Conservation (phyloP, 148 eudicot genomes). For the Mesembryanthemum crystallinum region DNA sequence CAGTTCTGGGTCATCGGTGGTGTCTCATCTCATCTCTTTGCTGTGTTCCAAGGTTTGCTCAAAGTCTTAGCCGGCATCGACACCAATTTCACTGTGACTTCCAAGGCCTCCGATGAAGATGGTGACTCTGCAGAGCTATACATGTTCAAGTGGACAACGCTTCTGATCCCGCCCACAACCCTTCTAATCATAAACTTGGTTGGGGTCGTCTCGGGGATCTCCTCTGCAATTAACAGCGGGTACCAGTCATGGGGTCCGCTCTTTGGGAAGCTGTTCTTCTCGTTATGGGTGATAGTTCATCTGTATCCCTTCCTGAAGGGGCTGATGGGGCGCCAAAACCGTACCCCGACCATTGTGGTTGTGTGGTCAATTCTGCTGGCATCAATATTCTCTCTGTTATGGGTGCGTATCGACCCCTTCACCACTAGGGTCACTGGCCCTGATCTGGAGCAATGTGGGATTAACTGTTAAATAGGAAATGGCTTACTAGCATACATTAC, state of each 20-base stretch:
- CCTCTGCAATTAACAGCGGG: constrained; percentile 71
- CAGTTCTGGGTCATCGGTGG: constrained; percentile 92
- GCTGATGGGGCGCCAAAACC: constrained; percentile 73
- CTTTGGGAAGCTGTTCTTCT: constrained; percentile 73
- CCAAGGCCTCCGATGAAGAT: constrained; percentile 70
- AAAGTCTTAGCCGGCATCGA: constrained; percentile 75
- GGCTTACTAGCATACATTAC: not conserved
- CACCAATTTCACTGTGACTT: constrained; percentile 78
- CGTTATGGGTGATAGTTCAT: constrained; percentile 79
- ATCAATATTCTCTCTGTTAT: constrained; percentile 71
- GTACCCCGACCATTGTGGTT: constrained; percentile 75
- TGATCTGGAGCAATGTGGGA: constrained; percentile 55
- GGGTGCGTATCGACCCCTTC: constrained; percentile 75
- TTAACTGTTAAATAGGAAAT: constrained; percentile 44
- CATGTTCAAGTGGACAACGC: constrained; percentile 81
- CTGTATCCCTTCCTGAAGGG: constrained; percentile 82
- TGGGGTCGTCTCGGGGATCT: constrained; percentile 70
- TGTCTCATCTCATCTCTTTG: constrained; percentile 68
- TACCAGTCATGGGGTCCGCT: constrained; percentile 84
- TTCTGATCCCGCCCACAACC: constrained; percentile 73
- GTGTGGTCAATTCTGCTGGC: constrained; percentile 82
- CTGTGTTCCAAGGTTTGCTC: constrained; percentile 73
- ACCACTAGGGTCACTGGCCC: constrained; percentile 55
- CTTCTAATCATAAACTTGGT: constrained; percentile 70
- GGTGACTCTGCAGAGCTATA: constrained; percentile 77